phyloP scores from a whole-genome alignment of 2,329 filamentous ascomycete genomes.

The Aureobasidium sp. region DNA sequence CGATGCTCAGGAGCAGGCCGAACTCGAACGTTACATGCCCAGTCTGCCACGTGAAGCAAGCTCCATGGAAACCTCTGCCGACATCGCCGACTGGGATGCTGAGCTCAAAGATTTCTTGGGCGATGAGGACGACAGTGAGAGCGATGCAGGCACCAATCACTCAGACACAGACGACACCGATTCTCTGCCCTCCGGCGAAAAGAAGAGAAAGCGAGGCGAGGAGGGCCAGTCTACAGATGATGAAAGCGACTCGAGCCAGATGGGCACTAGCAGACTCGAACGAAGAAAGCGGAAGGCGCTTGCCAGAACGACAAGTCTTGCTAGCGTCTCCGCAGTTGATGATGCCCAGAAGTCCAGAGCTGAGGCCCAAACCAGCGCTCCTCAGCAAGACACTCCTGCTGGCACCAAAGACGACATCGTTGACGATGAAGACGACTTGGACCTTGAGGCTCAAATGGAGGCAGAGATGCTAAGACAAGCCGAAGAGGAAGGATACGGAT shows the following conservation, averaged over 20 bases:
- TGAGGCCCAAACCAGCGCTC: conserved; percentile 28
- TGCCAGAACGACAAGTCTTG: conserved; percentile 37
- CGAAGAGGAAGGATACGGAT: conserved; percentile 28
- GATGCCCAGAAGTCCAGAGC: conserved; percentile 23
- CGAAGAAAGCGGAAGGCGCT: conserved; percentile 40
- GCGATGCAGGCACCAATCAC: conserved; percentile 33
- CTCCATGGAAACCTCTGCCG: conserved; percentile 26
- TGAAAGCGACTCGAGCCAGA: conserved; percentile 28
- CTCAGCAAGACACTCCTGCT: conserved; percentile 25
- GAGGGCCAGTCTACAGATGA: conserved; percentile 29
- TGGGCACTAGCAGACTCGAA: conserved; percentile 32
- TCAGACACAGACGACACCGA: conserved; percentile 18
- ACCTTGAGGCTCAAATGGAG: conserved; percentile 49
- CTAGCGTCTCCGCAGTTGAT: conserved; percentile 30
- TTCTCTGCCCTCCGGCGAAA: conserved; percentile 19
- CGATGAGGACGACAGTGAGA: conserved; percentile 33
- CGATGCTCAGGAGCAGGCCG: conserved; percentile 10
- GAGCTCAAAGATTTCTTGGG: conserved; percentile 69
- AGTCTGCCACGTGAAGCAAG: conserved; percentile 31
- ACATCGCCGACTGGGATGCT: conserved; percentile 47
- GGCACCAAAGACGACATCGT: conserved; percentile 16
- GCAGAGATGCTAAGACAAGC: conserved; percentile 31
- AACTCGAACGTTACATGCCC: conserved; percentile 40
- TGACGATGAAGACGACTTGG: conserved; percentile 36
- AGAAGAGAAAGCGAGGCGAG: conserved; percentile 26